Evolutionary conservation across 2,329 filamentous ascomycete species (phyloP), one percentile per base, ranked within the genome.

Genomic region (Botrytis galanthina): DNA sequence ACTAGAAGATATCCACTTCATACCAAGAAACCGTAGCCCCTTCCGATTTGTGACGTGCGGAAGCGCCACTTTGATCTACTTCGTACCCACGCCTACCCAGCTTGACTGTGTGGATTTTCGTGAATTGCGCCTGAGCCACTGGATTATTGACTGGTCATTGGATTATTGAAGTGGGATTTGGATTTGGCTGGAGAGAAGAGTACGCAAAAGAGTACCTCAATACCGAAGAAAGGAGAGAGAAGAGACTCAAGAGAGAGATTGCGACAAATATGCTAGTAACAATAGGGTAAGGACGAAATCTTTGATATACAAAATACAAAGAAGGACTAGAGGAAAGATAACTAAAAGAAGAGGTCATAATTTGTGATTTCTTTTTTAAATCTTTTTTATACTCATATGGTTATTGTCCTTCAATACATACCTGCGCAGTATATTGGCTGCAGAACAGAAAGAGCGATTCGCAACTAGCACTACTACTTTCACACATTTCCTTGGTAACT

Each of bases 31-130:
- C 64, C 51, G 26, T 29, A 68, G 48, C 66, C 66, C 66, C 70
- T 54, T 64, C 60, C 60, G 60, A 71, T 66, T 71, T 66, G 70
- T 71, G 70, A 71, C 70, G 60, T 71, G 70, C 60, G 70, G 46
- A 72, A 67, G 62, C 70, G 70, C 70, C 70, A 72, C 61, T 72
- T 42, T 46, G 70, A 72, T 72, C 70, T 72, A 66, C 70, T 48
- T 54, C 48, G 48, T 54, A 54, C 48, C 48, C 48, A 54, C 48
- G 48, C 48, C 48, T 54, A 54, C 26, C 48, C 61, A 51, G 59
- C 48, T 54, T 44, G 44, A 71, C 42, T 66, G 60, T 66, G 46
- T 72, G 70, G 70, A 57, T 66, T 72, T 70, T 51, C 20, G 32
- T 54, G 44, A 66, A 51, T 57, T 37, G 60, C 60, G 46, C 60